Evolutionary conservation across 1,139 yeast genomes (phyloP).

Genomic region (Protomyces gravidus): DNA sequence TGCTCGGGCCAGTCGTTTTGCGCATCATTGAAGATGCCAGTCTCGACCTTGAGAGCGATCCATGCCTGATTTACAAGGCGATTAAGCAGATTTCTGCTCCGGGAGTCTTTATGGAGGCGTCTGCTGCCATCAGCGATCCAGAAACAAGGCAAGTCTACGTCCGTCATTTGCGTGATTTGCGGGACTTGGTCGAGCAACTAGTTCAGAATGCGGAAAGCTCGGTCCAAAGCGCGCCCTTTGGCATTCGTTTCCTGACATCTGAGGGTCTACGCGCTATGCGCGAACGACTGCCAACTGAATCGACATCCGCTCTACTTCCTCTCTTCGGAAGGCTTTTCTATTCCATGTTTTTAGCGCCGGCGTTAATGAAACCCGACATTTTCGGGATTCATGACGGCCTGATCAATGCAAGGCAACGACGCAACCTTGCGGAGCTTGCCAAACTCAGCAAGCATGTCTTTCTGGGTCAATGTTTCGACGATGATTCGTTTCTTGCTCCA

Average conservation of each 20-base stretch:
- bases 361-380: conserved; percentile 64
- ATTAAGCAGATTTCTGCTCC: conserved; percentile 47
- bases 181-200: conserved; percentile 65
- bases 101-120: conserved; percentile 50
- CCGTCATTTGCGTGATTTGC: conserved; percentile 63
- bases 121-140: conserved; percentile 71
- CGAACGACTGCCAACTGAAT: conserved; percentile 51
- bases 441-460: conserved; percentile 64
- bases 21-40: conserved; percentile 55
- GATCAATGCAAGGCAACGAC: conserved; percentile 40
- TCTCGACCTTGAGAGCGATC: conserved; percentile 73
- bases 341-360: conserved; percentile 60
- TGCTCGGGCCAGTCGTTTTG: conserved; percentile 53
- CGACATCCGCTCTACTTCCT: conserved; percentile 50
- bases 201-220: conserved; percentile 48
- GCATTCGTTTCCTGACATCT: conserved; percentile 51
- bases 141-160: conserved; percentile 68
- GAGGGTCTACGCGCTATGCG: conserved; percentile 44
- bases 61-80: conserved; percentile 51
- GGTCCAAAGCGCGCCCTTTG: conserved; percentile 56
- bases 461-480: conserved; percentile 61
- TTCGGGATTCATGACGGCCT: conserved; percentile 51
- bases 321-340: conserved; percentile 67
- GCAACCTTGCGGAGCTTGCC: conserved; percentile 57
- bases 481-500: conserved; percentile 70